Base-by-base conservation (phyloP, 2,329 filamentous ascomycete species). In the Amylocarpus encephaloides region DNA sequence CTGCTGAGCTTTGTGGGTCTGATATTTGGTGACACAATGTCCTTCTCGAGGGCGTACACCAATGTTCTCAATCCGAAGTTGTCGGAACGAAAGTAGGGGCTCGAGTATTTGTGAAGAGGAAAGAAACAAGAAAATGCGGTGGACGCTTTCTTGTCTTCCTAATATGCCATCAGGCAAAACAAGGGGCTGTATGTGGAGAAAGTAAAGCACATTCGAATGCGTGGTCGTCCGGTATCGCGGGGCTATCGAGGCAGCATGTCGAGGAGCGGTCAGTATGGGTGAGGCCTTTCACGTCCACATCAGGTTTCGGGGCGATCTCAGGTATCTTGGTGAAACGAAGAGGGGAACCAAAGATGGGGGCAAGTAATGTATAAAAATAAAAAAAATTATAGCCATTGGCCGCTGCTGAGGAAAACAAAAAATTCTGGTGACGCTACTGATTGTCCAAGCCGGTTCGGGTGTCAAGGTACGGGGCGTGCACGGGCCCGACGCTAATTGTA, bases 221-320 rank as follows among this genome's bases (percentile, higher is more conserved):
- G 47, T 41, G 40, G 44, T 34, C 49, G 43, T 40, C 26, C 43
- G 50, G 56, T 60, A 56, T 56, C 53, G 57, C 42, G 48, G 56
- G 52, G 52, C 44, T 62, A 59, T 60, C 60, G 58, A 54, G 58
- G 57, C 44, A 62, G 54, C 61, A 63, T 62, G 52, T 54, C 52
- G 54, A 56, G 51, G 46, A 50, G 57, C 53, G 50, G 60, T 56
- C 52, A 54, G 46, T 45, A 15, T 13, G 38, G 15, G n/a, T 13
- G 6, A 34, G 15, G 1, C 3, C 11, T 19, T 15, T 16, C 12
- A 11, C 3, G 12, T 36, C 15, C 34, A 16, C 34, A 36, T 13
- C 12, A 16, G 12, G 34, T 36, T 16, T 13, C 12, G 11, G 34
- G 34, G 11, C 22, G 7, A 26, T 4, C 7, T 26, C 22, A 26